These are phyloP conservation scores for Dicorynia guianensis DNA, from an alignment of 306 rosid genomes.

Conservation along the genomic window DNA sequence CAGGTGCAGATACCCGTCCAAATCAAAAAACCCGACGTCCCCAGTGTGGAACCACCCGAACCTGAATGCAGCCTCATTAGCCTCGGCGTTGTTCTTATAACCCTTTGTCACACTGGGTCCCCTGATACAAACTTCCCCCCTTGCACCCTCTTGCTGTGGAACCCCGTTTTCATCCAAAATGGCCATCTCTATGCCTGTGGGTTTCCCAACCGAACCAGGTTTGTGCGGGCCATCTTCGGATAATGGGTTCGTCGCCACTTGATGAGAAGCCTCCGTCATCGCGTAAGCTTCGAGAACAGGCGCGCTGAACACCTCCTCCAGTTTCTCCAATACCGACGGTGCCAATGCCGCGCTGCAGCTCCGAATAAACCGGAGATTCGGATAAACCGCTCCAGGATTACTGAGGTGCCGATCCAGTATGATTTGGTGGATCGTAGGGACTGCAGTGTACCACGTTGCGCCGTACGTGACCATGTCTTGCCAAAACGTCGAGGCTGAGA, in stretches of 20 bases:
- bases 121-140: slow-evolving; percentile 82
- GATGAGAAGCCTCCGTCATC: slow-evolving; percentile 93
- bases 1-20: slow-evolving; percentile 86
- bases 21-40: slow-evolving; percentile 75
- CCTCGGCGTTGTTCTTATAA: slow-evolving; percentile 76
- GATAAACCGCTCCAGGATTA: slow-evolving; percentile 69
- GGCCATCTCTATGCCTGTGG: slow-evolving; percentile 81
- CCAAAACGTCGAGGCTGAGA: slow-evolving; percentile 91
- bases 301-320: slow-evolving; percentile 76
- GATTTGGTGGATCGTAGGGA: slow-evolving; percentile 94
- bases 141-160: slow-evolving; percentile 27
- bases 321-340: slow-evolving; percentile 62
- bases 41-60: slow-evolving; percentile 95
- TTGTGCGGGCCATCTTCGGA: slow-evolving; percentile 80
- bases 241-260: slow-evolving; percentile 82
- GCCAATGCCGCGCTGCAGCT: slow-evolving; percentile 95
- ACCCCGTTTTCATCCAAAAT: slow-evolving; percentile 64
- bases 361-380: slow-evolving; percentile 81
- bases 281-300: slow-evolving; percentile 96
- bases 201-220: slow-evolving; percentile 86
- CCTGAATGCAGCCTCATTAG: slow-evolving; percentile 64
- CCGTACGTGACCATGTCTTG: slow-evolving; percentile 65
- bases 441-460: slow-evolving; percentile 95
- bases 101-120: slow-evolving; percentile 87
- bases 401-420: slow-evolving; percentile 75